These are phyloP conservation scores for Chaetomium olivaceum DNA, from an alignment of 2,329 filamentous ascomycete species.

Conservation along the genomic window DNA sequence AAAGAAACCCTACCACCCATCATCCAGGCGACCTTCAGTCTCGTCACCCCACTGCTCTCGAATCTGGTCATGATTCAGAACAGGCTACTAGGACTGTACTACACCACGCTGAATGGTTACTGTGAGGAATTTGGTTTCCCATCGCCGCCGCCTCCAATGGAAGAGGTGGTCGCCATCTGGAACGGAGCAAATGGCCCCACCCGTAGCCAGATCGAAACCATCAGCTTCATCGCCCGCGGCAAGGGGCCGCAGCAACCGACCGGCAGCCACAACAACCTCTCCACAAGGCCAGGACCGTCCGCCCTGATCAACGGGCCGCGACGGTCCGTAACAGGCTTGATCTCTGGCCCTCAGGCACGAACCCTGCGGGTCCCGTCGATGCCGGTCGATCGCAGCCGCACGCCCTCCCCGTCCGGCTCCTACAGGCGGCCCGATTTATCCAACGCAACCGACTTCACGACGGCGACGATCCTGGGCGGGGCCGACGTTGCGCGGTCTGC, in stretches of 20 bases:
- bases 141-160: constrained; percentile 70
- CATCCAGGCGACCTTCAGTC: constrained; percentile 67
- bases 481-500: constrained; percentile 35
- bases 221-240: constrained; percentile 64
- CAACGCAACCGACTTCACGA: constrained; percentile 48
- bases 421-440: constrained; percentile 39
- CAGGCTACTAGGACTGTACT: constrained; percentile 72
- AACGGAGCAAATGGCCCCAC: constrained; percentile 62
- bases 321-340: constrained; percentile 47
- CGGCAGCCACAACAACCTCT: constrained; percentile 37
- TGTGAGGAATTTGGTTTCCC: constrained; percentile 69
- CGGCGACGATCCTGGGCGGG: constrained; percentile 45
- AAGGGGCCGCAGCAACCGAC: constrained; percentile 61
- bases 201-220: constrained; percentile 65
- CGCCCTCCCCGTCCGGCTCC: constrained; percentile 34
- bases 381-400: constrained; percentile 31
- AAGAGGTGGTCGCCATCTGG: constrained; percentile 68
- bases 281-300: background rate
- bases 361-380: constrained; percentile 39
- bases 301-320: constrained; percentile 40
- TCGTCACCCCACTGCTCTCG: constrained; percentile 71
- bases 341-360: constrained; percentile 40
- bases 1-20: constrained; percentile 70
- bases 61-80: constrained; percentile 77
- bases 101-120: constrained; percentile 74